Evolutionary conservation across 2,329 filamentous ascomycete genomes (phyloP).

Genomic region (Lasiodiplodia citricola): DNA sequence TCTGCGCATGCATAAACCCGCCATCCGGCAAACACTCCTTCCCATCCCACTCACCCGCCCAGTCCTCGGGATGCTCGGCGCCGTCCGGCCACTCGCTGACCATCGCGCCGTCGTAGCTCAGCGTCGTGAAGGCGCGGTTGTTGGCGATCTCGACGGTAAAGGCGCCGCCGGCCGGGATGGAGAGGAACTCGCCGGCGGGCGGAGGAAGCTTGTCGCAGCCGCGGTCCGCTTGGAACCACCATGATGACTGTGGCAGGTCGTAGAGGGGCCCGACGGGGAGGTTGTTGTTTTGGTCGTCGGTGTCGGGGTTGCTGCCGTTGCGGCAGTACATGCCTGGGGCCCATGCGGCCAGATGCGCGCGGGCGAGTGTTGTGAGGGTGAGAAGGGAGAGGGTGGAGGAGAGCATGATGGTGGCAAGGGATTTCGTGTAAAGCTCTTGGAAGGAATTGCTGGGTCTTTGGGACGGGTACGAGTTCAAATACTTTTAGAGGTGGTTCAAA

Average conservation of each 20-base stretch:
- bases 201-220: constrained; percentile 52
- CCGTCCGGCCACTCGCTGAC: constrained; percentile 56
- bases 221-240: constrained; percentile 59
- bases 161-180: constrained; percentile 55
- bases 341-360: background rate
- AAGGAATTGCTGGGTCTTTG: too few relatives aligned
- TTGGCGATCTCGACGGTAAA: constrained; percentile 58
- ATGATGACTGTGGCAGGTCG: constrained; percentile 51
- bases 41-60: constrained; percentile 45
- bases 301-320: constrained; percentile 36
- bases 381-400: too few relatives aligned
- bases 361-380: too few relatives aligned
- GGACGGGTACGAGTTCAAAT: too few relatives aligned
- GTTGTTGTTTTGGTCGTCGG: constrained; percentile 52
- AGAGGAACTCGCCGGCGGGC: constrained; percentile 45
- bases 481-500: too few relatives aligned
- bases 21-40: constrained; percentile 48
- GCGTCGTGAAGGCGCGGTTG: constrained; percentile 56
- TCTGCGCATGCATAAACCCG: constrained; percentile 52
- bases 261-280: constrained; percentile 54
- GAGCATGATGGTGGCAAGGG: too few relatives aligned
- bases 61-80: constrained; percentile 52
- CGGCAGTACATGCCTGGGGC: constrained; percentile 48
- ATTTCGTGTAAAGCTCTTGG: too few relatives aligned
- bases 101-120: constrained; percentile 50